Percentiles rank a stretch among this genome's conserved stretches.
Conservation (phyloP, 257 asterid genomes). For the Gynochthodes officinalis region DNA sequence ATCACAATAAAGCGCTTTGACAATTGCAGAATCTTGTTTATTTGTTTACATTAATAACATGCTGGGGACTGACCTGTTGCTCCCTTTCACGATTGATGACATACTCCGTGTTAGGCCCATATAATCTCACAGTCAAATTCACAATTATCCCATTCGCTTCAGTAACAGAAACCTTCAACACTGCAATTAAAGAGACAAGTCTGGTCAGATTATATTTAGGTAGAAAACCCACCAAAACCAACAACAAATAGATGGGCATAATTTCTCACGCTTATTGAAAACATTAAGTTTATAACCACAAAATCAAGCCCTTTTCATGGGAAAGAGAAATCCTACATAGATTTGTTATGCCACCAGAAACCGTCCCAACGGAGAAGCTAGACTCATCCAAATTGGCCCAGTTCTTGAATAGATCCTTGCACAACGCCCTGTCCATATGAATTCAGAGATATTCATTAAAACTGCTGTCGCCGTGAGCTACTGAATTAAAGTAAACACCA, state of each 20-base stretch:
- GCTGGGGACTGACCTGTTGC: constrained; percentile 52
- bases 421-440: constrained; percentile 57
- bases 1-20: not conserved
- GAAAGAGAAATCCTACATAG: constrained; percentile 45
- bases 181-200: constrained; percentile 39
- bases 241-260: not conserved
- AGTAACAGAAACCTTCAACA: constrained; percentile 75
- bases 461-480: not conserved
- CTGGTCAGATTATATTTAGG: not conserved
- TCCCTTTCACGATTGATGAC: constrained; percentile 92
- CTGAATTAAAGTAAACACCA: not conserved
- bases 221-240: not conserved
- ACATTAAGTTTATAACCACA: not conserved
- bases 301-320: not conserved
- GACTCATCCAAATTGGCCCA: constrained; percentile 78
- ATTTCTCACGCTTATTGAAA: not conserved
- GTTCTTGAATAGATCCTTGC: constrained; percentile 77
- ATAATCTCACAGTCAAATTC: constrained; percentile 66
- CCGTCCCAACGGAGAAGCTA: constrained; percentile 66
- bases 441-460: constrained; percentile 13
- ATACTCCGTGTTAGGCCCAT: constrained; percentile 95
- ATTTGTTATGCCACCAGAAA: constrained; percentile 99
- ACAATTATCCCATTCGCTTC: constrained; percentile 45
- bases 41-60: constrained; percentile 1
- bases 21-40: not conserved